phyloP scores from a whole-genome alignment of 345 rosid genomes.

The Ceriops tagal region DNA sequence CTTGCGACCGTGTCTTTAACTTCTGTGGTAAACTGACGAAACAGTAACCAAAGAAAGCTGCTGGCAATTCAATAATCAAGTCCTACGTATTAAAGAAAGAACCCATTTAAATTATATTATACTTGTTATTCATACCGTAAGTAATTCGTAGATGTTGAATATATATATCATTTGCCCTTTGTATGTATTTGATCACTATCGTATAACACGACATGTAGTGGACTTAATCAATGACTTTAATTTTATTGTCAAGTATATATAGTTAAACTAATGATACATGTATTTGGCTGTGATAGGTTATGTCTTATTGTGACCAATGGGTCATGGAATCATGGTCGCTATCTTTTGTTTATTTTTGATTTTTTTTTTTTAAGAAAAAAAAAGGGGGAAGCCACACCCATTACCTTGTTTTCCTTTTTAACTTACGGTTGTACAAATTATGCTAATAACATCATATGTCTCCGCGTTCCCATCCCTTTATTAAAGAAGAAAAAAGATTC shows the following conservation, averaged over 20 bases:
- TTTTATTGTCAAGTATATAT: not conserved
- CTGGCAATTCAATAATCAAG: not conserved
- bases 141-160: not conserved
- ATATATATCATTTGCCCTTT: not conserved
- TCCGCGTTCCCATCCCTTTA: conserved; percentile 29
- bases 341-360: no score
- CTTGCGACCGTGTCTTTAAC: no score
- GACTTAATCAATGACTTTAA: not conserved
- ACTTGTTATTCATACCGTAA: not conserved
- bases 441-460: conserved; percentile 6
- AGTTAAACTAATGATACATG: not conserved
- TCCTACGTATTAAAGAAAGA: not conserved
- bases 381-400: not conserved
- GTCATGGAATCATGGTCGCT: no score
- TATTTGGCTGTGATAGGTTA: not conserved
- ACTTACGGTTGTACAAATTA: not conserved
- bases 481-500: not conserved
- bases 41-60: not conserved
- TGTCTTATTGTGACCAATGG: no score
- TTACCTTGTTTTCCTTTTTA: not conserved
- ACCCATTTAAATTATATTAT: not conserved
- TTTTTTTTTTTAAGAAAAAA: not conserved
- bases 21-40: not conserved
- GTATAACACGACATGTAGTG: not conserved
- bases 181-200: not conserved